Base-by-base conservation (phyloP, 805 yeast genomes). In the Nakazawaea wyomingensis region DNA sequence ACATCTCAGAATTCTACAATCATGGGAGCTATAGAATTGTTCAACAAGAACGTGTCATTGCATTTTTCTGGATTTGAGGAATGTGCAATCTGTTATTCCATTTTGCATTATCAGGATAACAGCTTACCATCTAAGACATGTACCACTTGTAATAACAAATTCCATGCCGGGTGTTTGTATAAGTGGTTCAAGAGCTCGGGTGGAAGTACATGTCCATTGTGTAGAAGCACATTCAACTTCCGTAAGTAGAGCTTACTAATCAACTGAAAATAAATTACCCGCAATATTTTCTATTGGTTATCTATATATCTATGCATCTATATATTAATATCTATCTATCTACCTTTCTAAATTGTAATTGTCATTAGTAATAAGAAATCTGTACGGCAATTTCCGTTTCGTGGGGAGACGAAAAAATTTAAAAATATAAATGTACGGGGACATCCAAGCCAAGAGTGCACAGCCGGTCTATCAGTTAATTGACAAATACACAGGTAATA, bases 171-270 rank as follows among this genome's bases (percentile, higher is more conserved):
- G 3, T 93, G 99, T 71, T 68, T 93, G 34, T 90, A 88, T 71
- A 86, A 90, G 60, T 93, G 99, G 99, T 93, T 93, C 66, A 86
- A 87, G 67, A 89, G 96, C 52, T 85, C 96, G 11, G 95, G 93
- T 32, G 76, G 86, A 43, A 85, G 87, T 51, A 84, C 96, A 2
- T 93, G 99, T 67, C 99, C 99, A 31, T 68, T 93, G 56, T 93
- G 99, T 66, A 82, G 99, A 56, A 64, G 80, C 14, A 61, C 77
- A 1, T 80, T 81, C 54, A 72, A 70, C 49, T 76, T 76, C 53
- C 26, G 47, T n/a, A 38, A 35, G 22, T 41, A 35, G 27, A 34
- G 24, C 10, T 10, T 33, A 11, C 36, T 2, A 7, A 20, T 33
- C 16, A 8, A 3, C 16, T 33, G 18, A 30, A 30, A n/a, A 13